Evolutionary conservation across 2,329 filamentous ascomycete genomes (phyloP), one percentile per base, ranked within the genome.

Genomic region (Parasarocladium wereldwijsianum): DNA sequence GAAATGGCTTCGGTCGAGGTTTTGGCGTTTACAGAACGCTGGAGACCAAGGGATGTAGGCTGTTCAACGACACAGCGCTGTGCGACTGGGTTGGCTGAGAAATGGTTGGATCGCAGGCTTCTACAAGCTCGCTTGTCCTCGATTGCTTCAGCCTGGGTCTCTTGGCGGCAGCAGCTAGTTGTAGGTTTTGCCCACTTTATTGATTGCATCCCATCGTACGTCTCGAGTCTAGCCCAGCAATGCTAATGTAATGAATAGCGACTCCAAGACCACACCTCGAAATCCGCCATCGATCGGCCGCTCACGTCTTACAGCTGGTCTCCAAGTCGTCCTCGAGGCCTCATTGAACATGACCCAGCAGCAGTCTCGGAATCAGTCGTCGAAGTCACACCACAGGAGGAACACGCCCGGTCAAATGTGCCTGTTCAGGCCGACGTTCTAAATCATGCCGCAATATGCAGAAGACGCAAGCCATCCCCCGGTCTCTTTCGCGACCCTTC

Each of bases 1-100:
- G 65, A 44, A 49, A 71, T 71, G 66, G 65, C 66, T 51, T 52
- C 62, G 49, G 57, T 56, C 54, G 54, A 56, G 41, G 54, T 66
- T 53, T 45, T 59, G 50, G 47, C 49, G 38, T 53, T 51, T 41
- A 54, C 47, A 50, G 54, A 48, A 47, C 49, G 44, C 50, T 58
- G 31, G 32, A 32, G 15, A 31, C 26, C 24, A 32, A 21, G 29
- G 20, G 31, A 21, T 8, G 19, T 10, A 26, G 17, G 25, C 26
- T 24, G 14, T 15, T 16, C 13, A 17, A 9, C 31, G 26, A 24
- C 23, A 17, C 26, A 23, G 38, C 34, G 19, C 14, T 30, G 20
- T 30, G 28, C 14, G 36, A 40, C 29, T 45, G 36, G 31, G 33
- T 42, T 40, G 43, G 40, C 41, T 46, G 41, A 47, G 32, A 33